Base-by-base conservation (phyloP, 2,329 filamentous ascomycete genomes). In the Chaetomium sp. region DNA sequence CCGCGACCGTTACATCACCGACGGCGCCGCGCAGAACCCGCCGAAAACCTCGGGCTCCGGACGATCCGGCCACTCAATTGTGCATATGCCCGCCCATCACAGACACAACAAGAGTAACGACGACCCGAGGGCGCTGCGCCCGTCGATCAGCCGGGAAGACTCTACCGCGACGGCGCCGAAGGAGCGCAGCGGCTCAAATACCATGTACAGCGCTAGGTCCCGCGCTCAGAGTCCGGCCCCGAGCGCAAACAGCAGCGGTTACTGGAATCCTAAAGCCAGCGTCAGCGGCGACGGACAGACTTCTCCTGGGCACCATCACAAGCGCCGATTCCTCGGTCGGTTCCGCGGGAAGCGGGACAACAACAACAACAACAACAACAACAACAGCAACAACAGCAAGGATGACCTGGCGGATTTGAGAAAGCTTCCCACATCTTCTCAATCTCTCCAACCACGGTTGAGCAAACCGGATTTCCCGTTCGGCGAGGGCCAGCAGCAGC, bases 171-270 rank as follows among this genome's bases (percentile, higher is more conserved):
- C 75, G 63, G 67, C 76, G 33, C 63, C 64, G 66, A 83, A 79
- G 68, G 84, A 85, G 58, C 78, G 78, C 54, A 76, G 71, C 37
- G 72, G 70, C 50, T 76, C 76, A 43, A 74, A 66, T 49, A 65
- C 61, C 56, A 66, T 78, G 77, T 68, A 79, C 74, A 62, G 68
- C 62, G 69, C 74, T 48, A 72, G 72, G 59, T 77, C 78, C 27
- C 85, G 91, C 61, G 85, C 89, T 10, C 82, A 88, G 58, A 95
- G 91, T 70, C 90, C 91, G 33, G 89, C 89, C 0, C 88, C 91
- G 6, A 94, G 89, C 69, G 76, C 81, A 43, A 81, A 27, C 19
- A 27, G 80, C 63, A 89, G 86, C 66, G 79, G 74, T 34, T 72
- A 71, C 51, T 66, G 67, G 74, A 71, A 80, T 71, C 68, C 77